Conservation (phyloP, 345 rosid genomes). For the Draba incana region DNA sequence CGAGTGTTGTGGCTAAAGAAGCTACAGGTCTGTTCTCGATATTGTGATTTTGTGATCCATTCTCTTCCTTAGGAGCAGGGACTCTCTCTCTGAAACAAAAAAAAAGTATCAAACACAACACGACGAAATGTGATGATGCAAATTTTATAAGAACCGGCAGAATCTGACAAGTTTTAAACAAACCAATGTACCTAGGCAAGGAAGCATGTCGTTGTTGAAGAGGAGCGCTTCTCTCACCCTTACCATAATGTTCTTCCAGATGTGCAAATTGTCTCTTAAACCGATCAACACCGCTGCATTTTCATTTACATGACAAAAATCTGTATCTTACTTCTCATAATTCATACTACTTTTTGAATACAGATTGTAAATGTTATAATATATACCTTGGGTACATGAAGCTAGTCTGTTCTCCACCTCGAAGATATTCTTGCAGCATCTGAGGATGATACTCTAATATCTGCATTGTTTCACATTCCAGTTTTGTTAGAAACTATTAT, state of each 20-base stretch:
- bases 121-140: slow-evolving; percentile 12
- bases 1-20: slow-evolving; percentile 54
- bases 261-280: slow-evolving; percentile 98
- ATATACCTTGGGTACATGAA: slow-evolving; percentile 96
- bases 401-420: slow-evolving; percentile 94
- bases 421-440: slow-evolving; percentile 92
- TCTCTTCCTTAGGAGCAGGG: slow-evolving; percentile 64
- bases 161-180: slow-evolving; percentile 13
- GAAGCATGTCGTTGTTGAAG: slow-evolving; percentile 94
- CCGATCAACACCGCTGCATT: slow-evolving; percentile 90
- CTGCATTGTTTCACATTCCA: slow-evolving; percentile 47
- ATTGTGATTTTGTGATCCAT: slow-evolving; percentile 36
- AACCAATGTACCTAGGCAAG: slow-evolving; percentile 69
- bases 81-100: slow-evolving; percentile 74
- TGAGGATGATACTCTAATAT: slow-evolving; percentile 97
- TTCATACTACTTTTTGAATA: neutral
- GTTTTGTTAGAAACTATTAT: neutral
- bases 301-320: neutral
- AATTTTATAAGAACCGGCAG: neutral
- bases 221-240: slow-evolving; percentile 78
- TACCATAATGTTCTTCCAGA: slow-evolving; percentile 85
- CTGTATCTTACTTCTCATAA: neutral
- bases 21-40: slow-evolving; percentile 50
- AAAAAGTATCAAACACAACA: slow-evolving; percentile 17
- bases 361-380: neutral